phyloP scores from a whole-genome alignment of 2,329 filamentous ascomycete species.

The Leptographium procerum region DNA sequence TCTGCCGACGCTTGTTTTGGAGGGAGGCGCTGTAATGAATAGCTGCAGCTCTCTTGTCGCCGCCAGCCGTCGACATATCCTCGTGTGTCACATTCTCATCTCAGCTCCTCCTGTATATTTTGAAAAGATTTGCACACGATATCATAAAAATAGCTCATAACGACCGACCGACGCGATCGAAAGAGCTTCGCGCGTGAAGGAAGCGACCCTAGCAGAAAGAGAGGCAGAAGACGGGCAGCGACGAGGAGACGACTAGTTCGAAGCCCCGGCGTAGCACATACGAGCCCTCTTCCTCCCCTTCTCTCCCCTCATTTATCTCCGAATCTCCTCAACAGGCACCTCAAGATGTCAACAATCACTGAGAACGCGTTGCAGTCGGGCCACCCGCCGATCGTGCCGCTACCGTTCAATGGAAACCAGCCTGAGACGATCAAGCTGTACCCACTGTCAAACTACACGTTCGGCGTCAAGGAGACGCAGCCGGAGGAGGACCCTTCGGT shows the following conservation, averaged over 20 bases:
- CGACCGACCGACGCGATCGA: neutral
- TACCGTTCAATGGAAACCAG: constrained; percentile 80
- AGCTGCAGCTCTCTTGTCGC: neutral
- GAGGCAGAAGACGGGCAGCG: neutral
- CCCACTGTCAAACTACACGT: constrained; percentile 96
- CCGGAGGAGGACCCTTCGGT: constrained; percentile 97
- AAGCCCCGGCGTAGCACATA: neutral
- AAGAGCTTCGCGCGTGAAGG: neutral
- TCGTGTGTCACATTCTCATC: neutral
- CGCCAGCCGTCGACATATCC: neutral
- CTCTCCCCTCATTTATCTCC: neutral
- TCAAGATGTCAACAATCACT: constrained; percentile 75
- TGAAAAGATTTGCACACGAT: neutral
- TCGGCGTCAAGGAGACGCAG: constrained; percentile 95
- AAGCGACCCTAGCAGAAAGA: neutral
- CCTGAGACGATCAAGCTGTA: constrained; percentile 83
- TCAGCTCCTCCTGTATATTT: neutral
- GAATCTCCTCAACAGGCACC: neutral
- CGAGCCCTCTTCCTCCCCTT: neutral
- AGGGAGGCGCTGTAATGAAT: neutral
- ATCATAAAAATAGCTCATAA: neutral
- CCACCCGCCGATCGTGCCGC: constrained; percentile 65
- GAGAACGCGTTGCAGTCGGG: constrained; percentile 63
- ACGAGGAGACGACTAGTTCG: neutral
- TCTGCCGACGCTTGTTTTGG: constrained; percentile 7